These are phyloP conservation scores for Starmerella floris DNA, from an alignment of 805 yeast genomes.

Conservation along the genomic window DNA sequence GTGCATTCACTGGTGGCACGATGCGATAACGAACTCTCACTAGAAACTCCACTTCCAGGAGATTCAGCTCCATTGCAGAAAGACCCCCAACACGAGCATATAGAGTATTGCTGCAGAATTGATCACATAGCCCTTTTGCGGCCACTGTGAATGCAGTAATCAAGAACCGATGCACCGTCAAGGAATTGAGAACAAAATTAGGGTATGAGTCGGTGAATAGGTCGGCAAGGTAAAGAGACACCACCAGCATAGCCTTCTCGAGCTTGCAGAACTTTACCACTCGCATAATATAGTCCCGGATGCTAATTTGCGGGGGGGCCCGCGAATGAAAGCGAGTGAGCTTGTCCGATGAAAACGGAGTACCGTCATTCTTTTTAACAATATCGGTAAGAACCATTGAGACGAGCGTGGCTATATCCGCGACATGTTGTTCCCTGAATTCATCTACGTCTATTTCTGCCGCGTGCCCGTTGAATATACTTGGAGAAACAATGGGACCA, in stretches of 20 bases:
- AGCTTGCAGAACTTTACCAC: conserved; percentile 72
- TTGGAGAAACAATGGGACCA: background rate
- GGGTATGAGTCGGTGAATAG: conserved; percentile 64
- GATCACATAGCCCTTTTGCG: conserved; percentile 59
- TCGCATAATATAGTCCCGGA: conserved; percentile 61
- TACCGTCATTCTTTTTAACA: conserved; percentile 57
- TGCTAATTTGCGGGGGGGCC: conserved; percentile 78
- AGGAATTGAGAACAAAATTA: conserved; percentile 68
- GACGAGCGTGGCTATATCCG: conserved; percentile 57
- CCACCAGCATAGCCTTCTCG: conserved; percentile 67
- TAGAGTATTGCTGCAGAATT: conserved; percentile 84
- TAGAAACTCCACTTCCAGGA: conserved; percentile 78
- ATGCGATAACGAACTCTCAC: conserved; percentile 66
- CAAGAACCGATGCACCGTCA: conserved; percentile 85
- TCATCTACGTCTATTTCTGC: background rate
- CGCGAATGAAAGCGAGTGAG: conserved; percentile 89
- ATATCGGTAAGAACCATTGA: conserved; percentile 70
- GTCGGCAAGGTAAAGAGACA: conserved; percentile 84
- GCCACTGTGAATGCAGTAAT: conserved; percentile 85
- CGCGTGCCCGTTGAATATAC: background rate
- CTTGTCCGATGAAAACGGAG: conserved; percentile 28
- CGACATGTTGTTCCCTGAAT: conserved; percentile 54
- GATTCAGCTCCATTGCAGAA: conserved; percentile 50
- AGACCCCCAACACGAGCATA: conserved; percentile 90
- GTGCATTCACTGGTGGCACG: conserved; percentile 35